A percentile compares a stretch with the other conserved stretches of the same genome.
Conservation (phyloP, 257 asterid genomes). For the Jaltomata sinuosa region DNA sequence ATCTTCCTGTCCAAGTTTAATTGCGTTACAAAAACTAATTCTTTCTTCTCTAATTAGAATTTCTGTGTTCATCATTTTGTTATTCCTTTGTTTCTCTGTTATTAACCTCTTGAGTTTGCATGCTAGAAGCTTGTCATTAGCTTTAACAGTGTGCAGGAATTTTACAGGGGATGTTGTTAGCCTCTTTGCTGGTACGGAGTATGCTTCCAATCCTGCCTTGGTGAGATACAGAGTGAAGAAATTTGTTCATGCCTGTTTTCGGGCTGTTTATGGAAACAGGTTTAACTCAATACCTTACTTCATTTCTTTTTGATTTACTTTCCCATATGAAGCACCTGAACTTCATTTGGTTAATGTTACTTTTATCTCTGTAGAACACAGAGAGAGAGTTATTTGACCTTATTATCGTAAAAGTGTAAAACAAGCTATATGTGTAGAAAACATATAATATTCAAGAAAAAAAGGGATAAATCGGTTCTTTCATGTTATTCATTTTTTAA, state of each 20-base stretch:
- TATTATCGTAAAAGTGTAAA: not conserved
- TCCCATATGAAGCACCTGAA: not conserved
- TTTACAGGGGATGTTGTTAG: slow-evolving; percentile 41
- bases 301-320: not conserved
- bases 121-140: not conserved
- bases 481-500: not conserved
- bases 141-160: not conserved
- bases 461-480: not conserved
- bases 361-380: not conserved
- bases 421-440: not conserved
- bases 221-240: slow-evolving; percentile 79
- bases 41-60: not conserved
- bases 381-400: not conserved
- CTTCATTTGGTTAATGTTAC: not conserved
- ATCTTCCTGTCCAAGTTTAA: not conserved
- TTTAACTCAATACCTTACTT: slow-evolving; percentile 12
- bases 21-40: not conserved
- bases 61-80: not conserved
- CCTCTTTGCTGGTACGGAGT: slow-evolving; percentile 57
- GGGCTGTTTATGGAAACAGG: slow-evolving; percentile 77
- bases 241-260: slow-evolving; percentile 57
- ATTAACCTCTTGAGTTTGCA: not conserved
- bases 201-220: slow-evolving; percentile 40
- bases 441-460: not conserved
- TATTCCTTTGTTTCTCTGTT: not conserved